Conservation (phyloP, 1,284 basidiomycete genomes). For the Cutaneotrichosporon cavernicola region DNA sequence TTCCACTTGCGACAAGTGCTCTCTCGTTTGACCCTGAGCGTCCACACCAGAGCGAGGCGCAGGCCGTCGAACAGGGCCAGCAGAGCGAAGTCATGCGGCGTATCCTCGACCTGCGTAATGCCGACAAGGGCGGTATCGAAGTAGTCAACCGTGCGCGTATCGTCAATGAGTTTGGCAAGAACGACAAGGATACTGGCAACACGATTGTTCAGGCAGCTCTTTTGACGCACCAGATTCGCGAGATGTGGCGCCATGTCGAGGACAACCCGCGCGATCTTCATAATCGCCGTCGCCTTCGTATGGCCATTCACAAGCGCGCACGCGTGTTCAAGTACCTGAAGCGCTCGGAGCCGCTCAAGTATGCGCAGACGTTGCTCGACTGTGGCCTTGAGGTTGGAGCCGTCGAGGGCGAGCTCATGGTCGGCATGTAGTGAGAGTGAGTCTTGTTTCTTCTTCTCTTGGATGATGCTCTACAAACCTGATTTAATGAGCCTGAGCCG, state of each 20-base stretch:
- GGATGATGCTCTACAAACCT: constrained; percentile 51
- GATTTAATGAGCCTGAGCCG: constrained; percentile 54
- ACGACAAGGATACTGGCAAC: constrained; percentile 65
- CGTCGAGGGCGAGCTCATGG: constrained; percentile 83
- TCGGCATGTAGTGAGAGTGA: constrained; percentile 46
- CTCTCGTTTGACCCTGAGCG: constrained; percentile 31
- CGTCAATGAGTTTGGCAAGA: constrained; percentile 69
- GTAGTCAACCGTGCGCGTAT: constrained; percentile 82
- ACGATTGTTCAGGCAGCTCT: constrained; percentile 89
- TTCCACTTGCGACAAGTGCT: constrained; percentile 43
- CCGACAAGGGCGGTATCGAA: constrained; percentile 77
- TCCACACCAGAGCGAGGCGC: constrained; percentile 11
- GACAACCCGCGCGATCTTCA: constrained; percentile 72
- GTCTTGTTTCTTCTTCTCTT: neutral
- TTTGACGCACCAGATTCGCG: constrained; percentile 80
- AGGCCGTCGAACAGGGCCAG: constrained; percentile 54
- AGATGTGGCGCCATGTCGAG: constrained; percentile 71
- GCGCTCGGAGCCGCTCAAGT: constrained; percentile 65
- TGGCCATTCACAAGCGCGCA: constrained; percentile 77
- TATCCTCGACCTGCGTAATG: constrained; percentile 79
- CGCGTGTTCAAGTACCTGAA: constrained; percentile 80
- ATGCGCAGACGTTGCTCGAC: constrained; percentile 69
- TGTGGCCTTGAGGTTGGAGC: constrained; percentile 74
- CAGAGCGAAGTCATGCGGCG: constrained; percentile 68
- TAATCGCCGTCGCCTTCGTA: constrained; percentile 70